Conservation (phyloP, 2,329 filamentous ascomycete species). For the Microcera coccophila region DNA sequence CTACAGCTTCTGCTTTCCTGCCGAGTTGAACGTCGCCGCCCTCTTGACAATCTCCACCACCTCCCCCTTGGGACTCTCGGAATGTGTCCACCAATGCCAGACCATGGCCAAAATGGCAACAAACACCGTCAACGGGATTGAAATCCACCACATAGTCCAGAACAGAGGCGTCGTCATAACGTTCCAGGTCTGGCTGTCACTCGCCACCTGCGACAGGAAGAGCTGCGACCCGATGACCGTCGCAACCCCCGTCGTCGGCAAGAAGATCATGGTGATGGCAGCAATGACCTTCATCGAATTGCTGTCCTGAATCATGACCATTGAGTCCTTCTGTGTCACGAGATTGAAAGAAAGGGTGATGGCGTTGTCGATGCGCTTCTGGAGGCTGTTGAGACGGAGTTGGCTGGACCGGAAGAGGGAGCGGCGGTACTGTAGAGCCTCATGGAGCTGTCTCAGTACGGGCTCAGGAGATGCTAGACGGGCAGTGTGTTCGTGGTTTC, state of each 20-base stretch:
- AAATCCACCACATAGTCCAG: constrained; percentile 30
- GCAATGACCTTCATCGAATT: constrained; percentile 38
- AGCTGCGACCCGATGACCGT: constrained; percentile 30
- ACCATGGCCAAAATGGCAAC: constrained; percentile 22
- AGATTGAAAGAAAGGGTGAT: constrained; percentile 36
- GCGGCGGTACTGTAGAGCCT: constrained; percentile 29
- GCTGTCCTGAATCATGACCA: constrained; percentile 33
- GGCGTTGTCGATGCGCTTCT: constrained; percentile 34
- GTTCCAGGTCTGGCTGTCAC: constrained; percentile 20
- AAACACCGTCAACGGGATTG: constrained; percentile 27
- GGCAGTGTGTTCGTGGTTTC: constrained; percentile 6
- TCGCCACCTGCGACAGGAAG: constrained; percentile 18
- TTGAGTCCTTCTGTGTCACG: constrained; percentile 35
- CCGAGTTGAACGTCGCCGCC: constrained; percentile 17
- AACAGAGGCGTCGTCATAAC: constrained; percentile 26
- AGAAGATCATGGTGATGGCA: constrained; percentile 35
- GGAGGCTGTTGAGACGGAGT: constrained; percentile 32
- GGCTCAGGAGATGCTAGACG: constrained; percentile 5
- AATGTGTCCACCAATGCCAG: constrained; percentile 30
- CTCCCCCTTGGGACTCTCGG: constrained; percentile 15
- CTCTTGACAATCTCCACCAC: constrained; percentile 19
- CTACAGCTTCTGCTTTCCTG: constrained; percentile 7
- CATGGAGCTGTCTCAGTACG: constrained; percentile 24
- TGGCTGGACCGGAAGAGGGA: constrained; percentile 35
- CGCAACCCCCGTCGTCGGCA: constrained; percentile 36